Conservation (phyloP, 768 basidiomycete genomes). For the Amanita jacksonii region DNA sequence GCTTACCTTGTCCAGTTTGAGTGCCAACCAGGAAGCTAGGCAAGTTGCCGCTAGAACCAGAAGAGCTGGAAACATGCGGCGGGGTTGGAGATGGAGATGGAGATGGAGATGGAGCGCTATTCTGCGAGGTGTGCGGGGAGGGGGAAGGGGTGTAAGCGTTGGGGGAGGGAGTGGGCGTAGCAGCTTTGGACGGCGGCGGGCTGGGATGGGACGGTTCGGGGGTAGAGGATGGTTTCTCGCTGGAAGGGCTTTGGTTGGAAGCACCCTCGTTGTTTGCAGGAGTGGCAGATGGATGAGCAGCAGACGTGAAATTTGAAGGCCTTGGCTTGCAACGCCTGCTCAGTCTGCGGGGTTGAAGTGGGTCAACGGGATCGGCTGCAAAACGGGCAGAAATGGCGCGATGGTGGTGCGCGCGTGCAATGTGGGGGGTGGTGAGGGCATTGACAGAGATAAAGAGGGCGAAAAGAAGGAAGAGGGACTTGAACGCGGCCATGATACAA, state of each 20-base stretch:
- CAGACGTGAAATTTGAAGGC: constrained; percentile 12
- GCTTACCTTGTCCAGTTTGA: constrained; percentile 38
- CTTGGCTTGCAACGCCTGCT: constrained; percentile 29
- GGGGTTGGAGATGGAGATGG: constrained; percentile 8
- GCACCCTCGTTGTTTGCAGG: too few relatives aligned
- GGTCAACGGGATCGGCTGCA: constrained; percentile 18
- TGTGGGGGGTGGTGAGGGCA: constrained; percentile 33
- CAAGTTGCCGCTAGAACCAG: constrained; percentile 8
- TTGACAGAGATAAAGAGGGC: constrained; percentile 28
- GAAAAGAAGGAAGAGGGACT: constrained; percentile 33
- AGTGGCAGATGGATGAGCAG: constrained; percentile 11
- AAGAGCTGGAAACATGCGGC: constrained; percentile 10
- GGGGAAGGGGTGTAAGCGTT: not conserved
- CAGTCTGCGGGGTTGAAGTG: constrained; percentile 18
- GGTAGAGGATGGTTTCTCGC: constrained; percentile 14
- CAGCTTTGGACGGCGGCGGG: constrained; percentile 15
- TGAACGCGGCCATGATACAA: constrained; percentile 31
- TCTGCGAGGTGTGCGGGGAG: too few relatives aligned
- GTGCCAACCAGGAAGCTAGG: constrained; percentile 38
- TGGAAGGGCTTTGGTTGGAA: too few relatives aligned
- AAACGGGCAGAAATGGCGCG: constrained; percentile 36
- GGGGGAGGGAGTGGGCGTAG: constrained; percentile 10
- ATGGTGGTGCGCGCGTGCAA: constrained; percentile 26
- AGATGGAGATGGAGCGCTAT: not conserved
- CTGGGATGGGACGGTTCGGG: constrained; percentile 8